Base-by-base conservation (phyloP, 176 grass and related monocot species). In the Oryza nivara region DNA sequence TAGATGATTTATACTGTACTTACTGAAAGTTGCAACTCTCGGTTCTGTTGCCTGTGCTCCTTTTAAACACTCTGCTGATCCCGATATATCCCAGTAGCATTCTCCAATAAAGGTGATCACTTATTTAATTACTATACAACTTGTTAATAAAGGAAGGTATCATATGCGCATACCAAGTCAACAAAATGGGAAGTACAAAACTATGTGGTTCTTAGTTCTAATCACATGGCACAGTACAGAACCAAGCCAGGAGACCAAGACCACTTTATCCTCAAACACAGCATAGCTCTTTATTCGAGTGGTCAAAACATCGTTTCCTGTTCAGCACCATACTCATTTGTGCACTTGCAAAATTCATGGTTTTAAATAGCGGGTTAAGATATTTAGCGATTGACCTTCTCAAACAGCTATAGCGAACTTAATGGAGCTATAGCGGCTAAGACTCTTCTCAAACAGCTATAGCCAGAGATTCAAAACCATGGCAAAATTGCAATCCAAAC, bases 101-200 rank as follows among this genome's bases (percentile, higher is more conserved):
- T 71, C 77, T 36, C 69, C 81, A 1, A 88, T 88, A 84, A 84
- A 89, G 86, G 82, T 32, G 65, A 71, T n/a, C 10, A 36, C 73
- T 60, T 72, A 51, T 51, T 85, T 78, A 63, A 72, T 20, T 34
- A 25, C 22, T 6, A 66, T 81, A 67, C 83, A 86, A 86, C 73
- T 76, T 49, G 73, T 45, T 25, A 49, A 48, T 48, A 3, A 30
- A 89, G n/a, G 23, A 44, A 56, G 68, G 68, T 51, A 43, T 46
- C 47, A 26, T 69, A 61, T 13, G 78, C 71, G 9, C 5, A 8
- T 23, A 56, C 63, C 34, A n/a, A 66, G 61, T 90, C 79, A 79
- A 74, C 36, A 30, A 15, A 17, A 40, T 23, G 9, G 20, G 56
- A 16, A 47, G 65, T 26, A 20, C 11, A 65, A 78, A 76, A 68